A percentile compares a stretch with the other conserved stretches of the same genome.
phyloP scores from a whole-genome alignment of 1,284 basidiomycete genomes.

The Leccinum griseonigrum region DNA sequence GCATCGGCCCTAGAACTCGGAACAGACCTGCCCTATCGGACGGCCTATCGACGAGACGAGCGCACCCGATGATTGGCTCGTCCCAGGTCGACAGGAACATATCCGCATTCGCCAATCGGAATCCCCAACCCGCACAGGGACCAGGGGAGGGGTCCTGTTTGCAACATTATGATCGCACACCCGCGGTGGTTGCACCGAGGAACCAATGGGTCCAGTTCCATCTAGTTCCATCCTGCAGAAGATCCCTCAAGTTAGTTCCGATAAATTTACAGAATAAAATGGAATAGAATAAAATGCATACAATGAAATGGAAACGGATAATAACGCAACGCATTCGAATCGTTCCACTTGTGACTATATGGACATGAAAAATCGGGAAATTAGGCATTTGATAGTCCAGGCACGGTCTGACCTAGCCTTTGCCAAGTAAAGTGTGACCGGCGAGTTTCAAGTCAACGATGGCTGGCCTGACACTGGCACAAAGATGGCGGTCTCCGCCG shows the following conservation, averaged over 20 bases:
- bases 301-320: not conserved
- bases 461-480: slow-evolving; percentile 10
- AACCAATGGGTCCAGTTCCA: not conserved
- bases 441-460: not conserved
- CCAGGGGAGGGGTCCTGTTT: not conserved
- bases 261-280: not conserved
- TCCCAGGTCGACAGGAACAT: not conserved
- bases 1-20: slow-evolving; percentile 9
- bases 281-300: not conserved
- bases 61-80: not conserved
- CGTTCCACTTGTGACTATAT: not conserved
- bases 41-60: not conserved
- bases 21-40: not conserved
- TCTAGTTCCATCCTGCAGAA: not conserved
- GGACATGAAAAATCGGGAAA: not conserved
- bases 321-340: not conserved
- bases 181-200: not conserved
- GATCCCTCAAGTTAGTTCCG: not conserved
- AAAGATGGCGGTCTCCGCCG: slow-evolving; percentile 24
- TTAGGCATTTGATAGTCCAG: slow-evolving; percentile 8
- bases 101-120: not conserved
- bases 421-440: slow-evolving; percentile 5
- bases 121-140: not conserved
- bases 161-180: not conserved
- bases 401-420: slow-evolving; percentile 11